phyloP scores from a whole-genome alignment of 2,329 filamentous ascomycete genomes.

The Beauveria brongniartii region DNA sequence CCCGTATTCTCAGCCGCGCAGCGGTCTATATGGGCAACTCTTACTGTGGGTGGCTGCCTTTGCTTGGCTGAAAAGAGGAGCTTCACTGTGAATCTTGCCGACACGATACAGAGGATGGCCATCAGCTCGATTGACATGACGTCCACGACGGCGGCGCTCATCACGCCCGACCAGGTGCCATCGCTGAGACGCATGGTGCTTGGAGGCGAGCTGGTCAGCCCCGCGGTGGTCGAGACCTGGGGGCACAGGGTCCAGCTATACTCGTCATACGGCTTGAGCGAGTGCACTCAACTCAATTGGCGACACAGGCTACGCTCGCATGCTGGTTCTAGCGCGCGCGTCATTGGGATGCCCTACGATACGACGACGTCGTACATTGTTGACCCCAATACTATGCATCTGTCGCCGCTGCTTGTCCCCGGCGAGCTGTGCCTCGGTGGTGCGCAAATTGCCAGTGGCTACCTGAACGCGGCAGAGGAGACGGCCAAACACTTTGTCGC shows the following conservation, averaged over 20 bases:
- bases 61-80: neutral
- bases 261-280: neutral
- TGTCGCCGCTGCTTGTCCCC: neutral
- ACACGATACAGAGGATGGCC: conserved; percentile 11
- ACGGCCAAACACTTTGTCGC: neutral
- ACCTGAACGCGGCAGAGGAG: neutral
- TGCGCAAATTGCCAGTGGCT: neutral
- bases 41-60: neutral
- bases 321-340: neutral
- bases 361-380: neutral
- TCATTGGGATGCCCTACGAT: neutral
- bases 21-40: neutral
- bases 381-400: neutral
- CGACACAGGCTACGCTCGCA: neutral
- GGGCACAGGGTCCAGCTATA: neutral
- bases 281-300: neutral
- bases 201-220: neutral
- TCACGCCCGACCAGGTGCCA: conserved; percentile 7
- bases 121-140: conserved; percentile 17
- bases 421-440: neutral
- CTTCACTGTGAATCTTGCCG: neutral
- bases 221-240: neutral
- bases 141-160: conserved; percentile 12
- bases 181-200: conserved; percentile 9
- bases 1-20: neutral